A percentile compares a stretch with the other conserved stretches of the same genome.
These are phyloP conservation scores for Globisporangium nodosum DNA, from an alignment of 352 stramenopile species.

Conservation along the genomic window DNA sequence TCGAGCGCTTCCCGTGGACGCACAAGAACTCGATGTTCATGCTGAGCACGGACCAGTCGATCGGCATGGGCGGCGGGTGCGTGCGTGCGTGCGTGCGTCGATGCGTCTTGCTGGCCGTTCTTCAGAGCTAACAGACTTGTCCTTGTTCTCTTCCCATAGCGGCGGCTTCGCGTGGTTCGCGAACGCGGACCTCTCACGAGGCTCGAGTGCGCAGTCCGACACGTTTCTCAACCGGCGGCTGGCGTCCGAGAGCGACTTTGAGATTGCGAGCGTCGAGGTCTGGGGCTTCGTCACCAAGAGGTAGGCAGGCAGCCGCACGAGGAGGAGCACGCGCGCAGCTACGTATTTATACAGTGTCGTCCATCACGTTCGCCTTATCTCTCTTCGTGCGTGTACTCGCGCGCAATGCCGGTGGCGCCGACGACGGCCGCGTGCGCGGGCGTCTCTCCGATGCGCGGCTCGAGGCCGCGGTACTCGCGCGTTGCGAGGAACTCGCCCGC, in stretches of 20 bases:
- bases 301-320: conserved; percentile 10
- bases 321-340: not conserved
- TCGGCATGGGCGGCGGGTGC: conserved; percentile 72
- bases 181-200: conserved; percentile 60
- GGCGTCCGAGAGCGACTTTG: conserved; percentile 45
- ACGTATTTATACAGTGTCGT: not conserved
- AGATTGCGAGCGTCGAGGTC: conserved; percentile 55
- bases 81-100: conserved; percentile 13
- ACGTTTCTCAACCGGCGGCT: conserved; percentile 61
- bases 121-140: not conserved
- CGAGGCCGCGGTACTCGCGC: conserved; percentile 73
- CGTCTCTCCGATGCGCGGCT: conserved; percentile 78
- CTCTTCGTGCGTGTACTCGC: conserved; percentile 64
- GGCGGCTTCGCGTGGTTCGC: conserved; percentile 64
- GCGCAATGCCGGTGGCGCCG: conserved; percentile 68
- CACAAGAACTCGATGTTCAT: conserved; percentile 63
- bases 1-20: conserved; percentile 61
- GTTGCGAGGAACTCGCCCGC: conserved; percentile 64
- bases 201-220: conserved; percentile 35
- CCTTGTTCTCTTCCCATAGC: conserved; percentile 11
- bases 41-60: conserved; percentile 58
- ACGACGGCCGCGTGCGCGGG: conserved; percentile 68
- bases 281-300: conserved; percentile 60
- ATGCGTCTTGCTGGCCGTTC: not conserved
- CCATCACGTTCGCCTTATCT: not conserved